Base-by-base conservation (phyloP, 2,329 filamentous ascomycete genomes). In the Colletotrichum eremochloae region DNA sequence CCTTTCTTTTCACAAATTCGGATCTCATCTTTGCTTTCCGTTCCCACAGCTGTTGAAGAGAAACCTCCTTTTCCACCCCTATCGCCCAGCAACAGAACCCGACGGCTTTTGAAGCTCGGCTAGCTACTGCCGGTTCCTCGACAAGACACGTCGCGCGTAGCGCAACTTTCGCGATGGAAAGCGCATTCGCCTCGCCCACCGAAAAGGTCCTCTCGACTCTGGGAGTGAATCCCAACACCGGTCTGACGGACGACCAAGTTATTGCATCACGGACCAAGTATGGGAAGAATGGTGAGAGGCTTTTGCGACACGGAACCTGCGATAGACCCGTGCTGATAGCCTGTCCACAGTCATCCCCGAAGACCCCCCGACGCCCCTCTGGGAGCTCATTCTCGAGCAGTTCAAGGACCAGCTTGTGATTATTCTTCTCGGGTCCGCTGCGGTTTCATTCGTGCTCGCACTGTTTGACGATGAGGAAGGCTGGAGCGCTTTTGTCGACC, bases 391-490 rank as follows among this genome's bases (percentile, higher is more conserved):
- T 68, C 89, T 99, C 71, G 96, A 99, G 84, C 96, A 99, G 82
- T 99, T 99, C 89, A 98, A 99, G 84, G 96, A 99, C 81, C 96
- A 99, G 83, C 90, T 99, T 60, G 96, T 99, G 76, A 89, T 99
- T 66, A 99, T 99, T 77, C 88, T 99, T 31, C 89, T 99, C 62
- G 96, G 91, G 67, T 98, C 96, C 48, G 96, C 96, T 14, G 94
- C 93, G 29, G 92, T 99, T 46, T 98, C 96, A 2, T 98, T 99
- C 80, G 91, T 95, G 36, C 87, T 99, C 74, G 96, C 96, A 36
- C 88, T 99, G 15, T 95, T 99, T 77, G 96, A 99, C 81, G 93
- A 96, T 56, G 93, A 93, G 74, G 94, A 95, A 78, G 96, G 95
- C 78, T 98, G 95, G 95, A 95, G 95, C 75, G 96, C 96, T 46